Evolutionary conservation across 2,329 filamentous ascomycete genomes (phyloP).

Genomic region (Leptographium galeiforme): DNA sequence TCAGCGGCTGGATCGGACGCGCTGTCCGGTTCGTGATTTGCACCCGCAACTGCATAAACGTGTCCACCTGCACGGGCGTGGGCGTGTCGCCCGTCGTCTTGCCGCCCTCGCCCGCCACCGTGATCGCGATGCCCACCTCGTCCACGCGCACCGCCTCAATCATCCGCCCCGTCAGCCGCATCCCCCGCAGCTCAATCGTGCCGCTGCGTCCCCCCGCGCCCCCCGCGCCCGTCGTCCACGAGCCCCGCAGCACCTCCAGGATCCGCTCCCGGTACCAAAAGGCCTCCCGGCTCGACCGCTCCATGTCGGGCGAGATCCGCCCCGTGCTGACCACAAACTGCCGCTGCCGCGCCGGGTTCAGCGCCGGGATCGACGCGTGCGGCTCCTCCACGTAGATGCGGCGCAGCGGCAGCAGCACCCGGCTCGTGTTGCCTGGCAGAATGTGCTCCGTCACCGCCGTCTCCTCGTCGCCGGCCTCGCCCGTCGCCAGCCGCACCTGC

Average conservation of each 20-base stretch:
- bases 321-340: conserved; percentile 82
- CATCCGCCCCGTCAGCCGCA: conserved; percentile 64
- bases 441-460: conserved; percentile 41
- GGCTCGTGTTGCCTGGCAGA: conserved; percentile 54
- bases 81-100: conserved; percentile 9
- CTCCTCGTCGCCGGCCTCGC: conserved; percentile 27
- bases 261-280: conserved; percentile 88
- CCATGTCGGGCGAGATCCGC: conserved; percentile 65
- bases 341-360: conserved; percentile 72
- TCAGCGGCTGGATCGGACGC: conserved; percentile 53
- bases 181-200: conserved; percentile 59
- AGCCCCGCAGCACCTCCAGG: conserved; percentile 54
- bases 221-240: conserved; percentile 49
- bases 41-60: conserved; percentile 58
- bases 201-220: conserved; percentile 40
- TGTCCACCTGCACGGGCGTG: conserved; percentile 31
- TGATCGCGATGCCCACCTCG: conserved; percentile 57
- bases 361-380: conserved; percentile 61
- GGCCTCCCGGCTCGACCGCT: conserved; percentile 63
- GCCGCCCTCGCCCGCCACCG: conserved; percentile 35
- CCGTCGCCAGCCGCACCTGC: conserved; percentile 39
- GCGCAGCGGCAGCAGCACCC: conserved; percentile 63
- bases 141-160: conserved; percentile 72
- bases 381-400: conserved; percentile 66
- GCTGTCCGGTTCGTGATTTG: conserved; percentile 60